These are phyloP conservation scores for Solanum raphanifolium DNA, from an alignment of 257 asterid genomes.

Conservation along the genomic window DNA sequence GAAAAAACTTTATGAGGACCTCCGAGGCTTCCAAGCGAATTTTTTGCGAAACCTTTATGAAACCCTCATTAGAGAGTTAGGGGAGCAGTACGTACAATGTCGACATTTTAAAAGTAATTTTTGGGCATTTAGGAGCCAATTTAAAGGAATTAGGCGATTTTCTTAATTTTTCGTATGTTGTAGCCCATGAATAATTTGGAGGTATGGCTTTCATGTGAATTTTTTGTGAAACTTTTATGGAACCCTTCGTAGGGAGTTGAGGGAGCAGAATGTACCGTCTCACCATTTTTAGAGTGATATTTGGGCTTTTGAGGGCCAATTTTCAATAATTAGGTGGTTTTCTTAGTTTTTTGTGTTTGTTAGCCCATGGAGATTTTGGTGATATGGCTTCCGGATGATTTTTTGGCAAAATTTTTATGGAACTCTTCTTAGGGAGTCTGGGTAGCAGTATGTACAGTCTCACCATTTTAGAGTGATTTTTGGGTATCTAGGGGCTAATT, in stretches of 20 bases:
- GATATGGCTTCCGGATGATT: too few relatives aligned
- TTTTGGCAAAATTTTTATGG: not conserved
- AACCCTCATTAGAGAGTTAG: not conserved
- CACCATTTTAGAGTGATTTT: too few relatives aligned
- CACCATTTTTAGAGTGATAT: not conserved
- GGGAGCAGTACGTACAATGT: not conserved
- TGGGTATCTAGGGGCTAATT: not conserved
- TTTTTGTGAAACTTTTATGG: not conserved
- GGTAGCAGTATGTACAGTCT: not conserved
- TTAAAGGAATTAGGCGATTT: too few relatives aligned
- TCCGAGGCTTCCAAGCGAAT: fast-evolving
- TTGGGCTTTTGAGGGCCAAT: not conserved
- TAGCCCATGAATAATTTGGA: too few relatives aligned
- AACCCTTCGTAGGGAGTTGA: not conserved
- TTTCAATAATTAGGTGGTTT: not conserved
- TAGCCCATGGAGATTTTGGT: not conserved
- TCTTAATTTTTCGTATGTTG: too few relatives aligned
- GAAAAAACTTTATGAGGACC: not conserved
- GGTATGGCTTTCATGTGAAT: not conserved
- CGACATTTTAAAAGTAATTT: fast-evolving
- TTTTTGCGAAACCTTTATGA: not conserved
- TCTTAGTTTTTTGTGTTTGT: not conserved
- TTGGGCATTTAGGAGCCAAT: not conserved
- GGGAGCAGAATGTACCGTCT: not conserved
- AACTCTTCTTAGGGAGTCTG: not conserved